These are phyloP conservation scores for Phytophthora sansomeana DNA, from an alignment of 352 stramenopile genomes.

Conservation along the genomic window DNA sequence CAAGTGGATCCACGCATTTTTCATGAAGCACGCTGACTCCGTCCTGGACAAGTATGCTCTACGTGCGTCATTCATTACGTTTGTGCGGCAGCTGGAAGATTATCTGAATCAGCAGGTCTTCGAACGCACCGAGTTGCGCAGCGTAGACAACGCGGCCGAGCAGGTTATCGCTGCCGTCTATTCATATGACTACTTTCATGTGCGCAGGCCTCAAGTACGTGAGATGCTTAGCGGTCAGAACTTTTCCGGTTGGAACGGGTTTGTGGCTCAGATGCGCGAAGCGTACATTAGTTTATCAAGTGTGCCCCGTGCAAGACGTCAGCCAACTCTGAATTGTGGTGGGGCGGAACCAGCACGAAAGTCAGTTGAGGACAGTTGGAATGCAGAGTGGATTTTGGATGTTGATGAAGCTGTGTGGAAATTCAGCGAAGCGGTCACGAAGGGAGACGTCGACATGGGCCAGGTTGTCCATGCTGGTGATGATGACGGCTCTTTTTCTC, in stretches of 20 bases:
- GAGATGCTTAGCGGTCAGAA: conserved; percentile 54
- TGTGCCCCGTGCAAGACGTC: not conserved
- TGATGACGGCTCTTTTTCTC: conserved; percentile 30
- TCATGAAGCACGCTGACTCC: conserved; percentile 33
- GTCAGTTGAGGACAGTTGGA: conserved; percentile 51
- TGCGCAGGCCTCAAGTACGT: conserved; percentile 46
- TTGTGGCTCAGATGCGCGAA: conserved; percentile 66
- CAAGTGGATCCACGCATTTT: conserved; percentile 48
- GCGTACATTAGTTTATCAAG: conserved; percentile 47
- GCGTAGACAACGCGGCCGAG: conserved; percentile 49
- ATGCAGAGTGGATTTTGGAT: conserved; percentile 61
- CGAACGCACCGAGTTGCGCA: conserved; percentile 37
- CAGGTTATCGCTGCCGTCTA: conserved; percentile 66
- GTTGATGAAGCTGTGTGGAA: conserved; percentile 60
- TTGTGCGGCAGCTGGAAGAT: conserved; percentile 44
- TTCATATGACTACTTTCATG: conserved; percentile 55
- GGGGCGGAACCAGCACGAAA: conserved; percentile 25
- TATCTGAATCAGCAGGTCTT: conserved; percentile 57
- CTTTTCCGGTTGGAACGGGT: conserved; percentile 57
- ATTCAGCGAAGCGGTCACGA: conserved; percentile 8
- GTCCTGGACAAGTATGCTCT: conserved; percentile 48
- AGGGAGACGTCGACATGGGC: not conserved
- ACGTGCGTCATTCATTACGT: conserved; percentile 50
- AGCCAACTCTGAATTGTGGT: conserved; percentile 10
- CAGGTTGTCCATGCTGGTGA: not conserved